A percentile compares a stretch with the other conserved stretches of the same genome.
These are phyloP conservation scores for Kappamyces sp. DNA, from an alignment of 192 early-diverging fungal genomes.

Conservation along the genomic window DNA sequence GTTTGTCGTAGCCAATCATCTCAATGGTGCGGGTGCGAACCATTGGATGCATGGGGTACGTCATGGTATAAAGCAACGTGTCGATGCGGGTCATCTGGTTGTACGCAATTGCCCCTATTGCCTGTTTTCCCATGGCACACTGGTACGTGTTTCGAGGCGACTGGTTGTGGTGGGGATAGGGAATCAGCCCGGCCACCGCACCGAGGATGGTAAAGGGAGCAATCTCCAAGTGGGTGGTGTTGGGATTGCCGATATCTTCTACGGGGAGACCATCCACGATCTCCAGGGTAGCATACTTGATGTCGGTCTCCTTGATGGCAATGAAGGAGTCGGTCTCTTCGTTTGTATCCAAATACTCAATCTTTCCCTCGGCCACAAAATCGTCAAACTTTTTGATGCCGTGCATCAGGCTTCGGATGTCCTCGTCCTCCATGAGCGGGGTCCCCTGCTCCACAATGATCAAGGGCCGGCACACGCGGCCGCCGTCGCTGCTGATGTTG, in stretches of 20 bases:
- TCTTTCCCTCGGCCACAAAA: constrained; percentile 79
- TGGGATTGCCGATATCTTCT: constrained; percentile 33
- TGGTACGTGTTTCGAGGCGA: constrained; percentile 97
- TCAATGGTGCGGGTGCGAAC: constrained; percentile 97
- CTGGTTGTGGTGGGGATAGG: constrained; percentile 98
- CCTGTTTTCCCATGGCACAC: constrained; percentile 99
- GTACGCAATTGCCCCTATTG: constrained; percentile 93
- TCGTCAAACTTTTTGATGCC: constrained; percentile 77
- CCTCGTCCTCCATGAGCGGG: constrained; percentile 39
- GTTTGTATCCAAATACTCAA: constrained; percentile 96
- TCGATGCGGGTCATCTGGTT: constrained; percentile 94
- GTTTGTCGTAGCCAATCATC: constrained; percentile 92
- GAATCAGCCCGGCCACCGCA: constrained; percentile 95
- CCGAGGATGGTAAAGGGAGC: constrained; percentile 93
- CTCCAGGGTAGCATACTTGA: constrained; percentile 44
- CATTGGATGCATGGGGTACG: constrained; percentile 96
- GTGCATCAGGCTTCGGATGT: constrained; percentile 40
- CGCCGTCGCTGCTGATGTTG: constrained; percentile 88
- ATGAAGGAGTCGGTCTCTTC: constrained; percentile 96
- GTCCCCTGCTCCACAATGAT: constrained; percentile 86
- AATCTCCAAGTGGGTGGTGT: constrained; percentile 94
- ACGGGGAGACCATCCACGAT: not conserved
- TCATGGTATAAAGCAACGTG: constrained; percentile 90
- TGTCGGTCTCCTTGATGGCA: constrained; percentile 81
- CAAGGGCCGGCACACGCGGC: constrained; percentile 91